Base-by-base conservation (phyloP, 2,329 filamentous ascomycete species). In the Magnaporthiopsis incrustans region DNA sequence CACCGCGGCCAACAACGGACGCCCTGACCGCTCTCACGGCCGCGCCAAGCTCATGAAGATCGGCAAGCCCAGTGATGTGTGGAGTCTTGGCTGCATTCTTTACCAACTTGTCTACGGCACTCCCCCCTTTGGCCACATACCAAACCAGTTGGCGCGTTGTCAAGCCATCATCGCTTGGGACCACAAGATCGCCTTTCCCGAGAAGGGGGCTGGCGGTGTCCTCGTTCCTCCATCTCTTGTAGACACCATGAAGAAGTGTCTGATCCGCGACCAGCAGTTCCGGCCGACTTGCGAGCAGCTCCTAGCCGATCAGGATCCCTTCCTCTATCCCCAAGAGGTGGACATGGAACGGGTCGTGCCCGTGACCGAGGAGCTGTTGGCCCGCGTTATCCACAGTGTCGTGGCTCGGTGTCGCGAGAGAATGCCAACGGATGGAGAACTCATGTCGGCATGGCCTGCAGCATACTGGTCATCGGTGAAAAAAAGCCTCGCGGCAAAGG, bases 21-120 rank as follows among this genome's bases (percentile, higher is more conserved):
- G 64, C 77, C 75, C 64, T 72, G 77, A 66, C 78, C 75, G 61
- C 74, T 77, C 63, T 11, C 68, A 69, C 59, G 68, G 70, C 26
- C 77, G 77, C 27, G 82, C 86, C 18, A 96, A 93, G 74, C 82
- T 97, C 66, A 95, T 97, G 88, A 97, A 97, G 74, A 82, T 99
- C 8, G 96, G 95, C 66, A 98, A 98, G 72, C 91, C 95, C 8
- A 95, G 90, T 69, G 95, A 99, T 74, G 88, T 99, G 25, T 99
- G 95, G 95, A 94, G 90, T 73, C 78, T 99, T 18, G 95, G 95
- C 25, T 99, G 95, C 73, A 98, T 99, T 66, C 81, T 99, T 18
- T 99, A 96, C 77, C 94, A 98, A 74, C 96, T 99, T 90, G 91
- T 94, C 0, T 99, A 99, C 73, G 95, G 95, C n/a, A 84, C 89